Conservation (phyloP, 2,329 filamentous ascomycete species). For the Penicillium sp. region DNA sequence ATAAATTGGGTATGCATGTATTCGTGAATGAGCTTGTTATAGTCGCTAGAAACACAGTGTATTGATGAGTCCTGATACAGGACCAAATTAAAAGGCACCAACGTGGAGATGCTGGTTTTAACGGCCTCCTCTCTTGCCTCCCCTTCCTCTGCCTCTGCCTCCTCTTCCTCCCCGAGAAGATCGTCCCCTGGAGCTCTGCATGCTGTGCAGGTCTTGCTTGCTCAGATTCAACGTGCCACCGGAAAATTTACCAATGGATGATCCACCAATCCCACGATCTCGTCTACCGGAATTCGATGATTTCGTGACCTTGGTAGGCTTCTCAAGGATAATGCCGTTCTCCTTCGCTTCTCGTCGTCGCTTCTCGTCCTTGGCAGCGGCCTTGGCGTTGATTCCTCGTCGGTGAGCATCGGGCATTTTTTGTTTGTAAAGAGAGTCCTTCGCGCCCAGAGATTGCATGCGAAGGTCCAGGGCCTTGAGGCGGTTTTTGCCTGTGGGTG, state of each 20-base stretch:
- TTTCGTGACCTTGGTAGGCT: constrained; percentile 38
- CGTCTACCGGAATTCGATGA: constrained; percentile 43
- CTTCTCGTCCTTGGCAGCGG: constrained; percentile 63
- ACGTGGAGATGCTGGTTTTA: neutral
- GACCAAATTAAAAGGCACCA: neutral
- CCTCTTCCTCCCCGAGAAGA: neutral
- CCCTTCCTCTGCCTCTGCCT: neutral
- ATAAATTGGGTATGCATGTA: neutral
- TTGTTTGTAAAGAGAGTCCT: constrained; percentile 70
- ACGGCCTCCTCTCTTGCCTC: neutral
- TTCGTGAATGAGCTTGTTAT: neutral
- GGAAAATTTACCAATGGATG: constrained; percentile 75
- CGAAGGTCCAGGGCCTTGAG: constrained; percentile 82
- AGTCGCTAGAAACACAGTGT: neutral
- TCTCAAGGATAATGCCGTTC: constrained; percentile 86
- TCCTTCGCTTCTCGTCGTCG: constrained; percentile 77
- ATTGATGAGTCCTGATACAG: neutral
- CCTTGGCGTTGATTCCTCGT: constrained; percentile 76
- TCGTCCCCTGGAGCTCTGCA: constrained; percentile 13
- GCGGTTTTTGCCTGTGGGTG: constrained; percentile 67
- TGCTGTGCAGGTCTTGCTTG: constrained; percentile 63
- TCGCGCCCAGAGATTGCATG: constrained; percentile 77
- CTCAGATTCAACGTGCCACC: constrained; percentile 78
- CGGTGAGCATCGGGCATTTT: constrained; percentile 85
- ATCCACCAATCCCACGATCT: constrained; percentile 67